Conservation (phyloP, 192 early-diverging fungal species). For the Coemansia biformis region DNA sequence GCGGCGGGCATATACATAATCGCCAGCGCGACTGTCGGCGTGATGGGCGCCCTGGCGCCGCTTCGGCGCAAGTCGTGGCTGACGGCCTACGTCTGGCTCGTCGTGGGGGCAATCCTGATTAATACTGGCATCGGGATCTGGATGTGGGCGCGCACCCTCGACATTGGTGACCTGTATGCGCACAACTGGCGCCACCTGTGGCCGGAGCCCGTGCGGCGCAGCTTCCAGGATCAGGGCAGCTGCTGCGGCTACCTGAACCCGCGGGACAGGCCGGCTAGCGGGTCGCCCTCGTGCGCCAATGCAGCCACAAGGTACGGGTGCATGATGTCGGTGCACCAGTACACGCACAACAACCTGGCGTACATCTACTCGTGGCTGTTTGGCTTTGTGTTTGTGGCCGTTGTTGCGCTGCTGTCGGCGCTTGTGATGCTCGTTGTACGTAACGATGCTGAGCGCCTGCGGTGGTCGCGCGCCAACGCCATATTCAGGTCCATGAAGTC, state of each 20-base stretch:
- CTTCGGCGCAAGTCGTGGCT: conserved; percentile 33
- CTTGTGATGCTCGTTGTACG: conserved; percentile 33
- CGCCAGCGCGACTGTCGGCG: conserved; percentile 13
- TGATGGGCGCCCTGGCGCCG: conserved; percentile 25
- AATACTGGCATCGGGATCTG: conserved; percentile 32
- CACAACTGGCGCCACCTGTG: conserved; percentile 44
- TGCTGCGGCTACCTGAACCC: conserved; percentile 43
- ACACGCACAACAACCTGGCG: conserved; percentile 18
- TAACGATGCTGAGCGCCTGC: conserved; percentile 43
- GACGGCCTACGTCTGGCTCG: conserved; percentile 13
- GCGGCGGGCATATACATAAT: conserved; percentile 24
- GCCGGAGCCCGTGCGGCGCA: conserved; percentile 17
- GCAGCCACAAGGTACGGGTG: conserved; percentile 18
- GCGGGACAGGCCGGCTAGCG: conserved; percentile 19
- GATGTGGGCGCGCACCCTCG: conserved; percentile 37
- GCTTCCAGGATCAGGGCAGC: conserved; percentile 20
- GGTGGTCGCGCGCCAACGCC: conserved; percentile 38
- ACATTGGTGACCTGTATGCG: conserved; percentile 30
- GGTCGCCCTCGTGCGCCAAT: conserved; percentile 14
- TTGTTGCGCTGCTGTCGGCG: conserved; percentile 28
- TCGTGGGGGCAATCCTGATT: conserved; percentile 13
- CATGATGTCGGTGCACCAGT: conserved; percentile 33
- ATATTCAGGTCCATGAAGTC: conserved; percentile 32
- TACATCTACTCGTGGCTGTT: conserved; percentile 41
- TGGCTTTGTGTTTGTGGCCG: conserved; percentile 34